Conservation (phyloP, 805 yeast genomes). For the Monosporozyma servazzii region DNA sequence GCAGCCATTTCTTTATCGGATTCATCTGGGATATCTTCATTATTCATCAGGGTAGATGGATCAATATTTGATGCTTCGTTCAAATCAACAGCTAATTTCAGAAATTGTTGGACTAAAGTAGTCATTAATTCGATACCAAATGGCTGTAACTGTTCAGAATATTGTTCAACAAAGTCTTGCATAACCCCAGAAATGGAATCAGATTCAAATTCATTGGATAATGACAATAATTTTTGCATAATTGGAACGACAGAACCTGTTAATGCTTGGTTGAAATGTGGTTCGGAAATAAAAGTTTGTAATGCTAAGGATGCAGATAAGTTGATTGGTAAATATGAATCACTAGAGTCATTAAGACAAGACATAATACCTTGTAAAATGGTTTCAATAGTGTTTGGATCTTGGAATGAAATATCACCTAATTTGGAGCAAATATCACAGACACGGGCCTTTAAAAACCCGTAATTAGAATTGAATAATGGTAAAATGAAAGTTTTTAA, state of each 20-base stretch:
- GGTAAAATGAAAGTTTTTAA: slow-evolving; percentile 60
- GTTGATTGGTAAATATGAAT: slow-evolving; percentile 58
- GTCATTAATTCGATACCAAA: slow-evolving; percentile 65
- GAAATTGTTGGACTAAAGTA: slow-evolving; percentile 64
- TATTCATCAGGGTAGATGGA: slow-evolving; percentile 30
- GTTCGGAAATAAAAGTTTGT: slow-evolving; percentile 63
- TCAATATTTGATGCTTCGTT: slow-evolving; percentile 48
- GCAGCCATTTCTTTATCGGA: slow-evolving; percentile 78
- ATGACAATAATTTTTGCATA: slow-evolving; percentile 65
- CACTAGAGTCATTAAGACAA: slow-evolving; percentile 33
- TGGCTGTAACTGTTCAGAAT: slow-evolving; percentile 82
- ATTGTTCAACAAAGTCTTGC: slow-evolving; percentile 91
- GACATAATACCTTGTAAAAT: slow-evolving; percentile 40
- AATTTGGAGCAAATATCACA: slow-evolving; percentile 58
- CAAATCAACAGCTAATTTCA: slow-evolving; percentile 59
- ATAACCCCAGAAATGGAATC: slow-evolving; percentile 84
- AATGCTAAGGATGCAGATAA: slow-evolving; percentile 79
- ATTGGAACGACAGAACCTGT: slow-evolving; percentile 64
- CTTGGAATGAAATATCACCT: slow-evolving; percentile 47
- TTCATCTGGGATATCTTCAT: slow-evolving; percentile 32
- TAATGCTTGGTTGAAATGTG: slow-evolving; percentile 59
- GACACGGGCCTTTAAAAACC: slow-evolving; percentile 69
- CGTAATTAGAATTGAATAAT: slow-evolving; percentile 48
- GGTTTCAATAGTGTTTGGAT: slow-evolving; percentile 29
- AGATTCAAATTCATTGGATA: slow-evolving; percentile 75